Conservation (phyloP, 2,329 filamentous ascomycete species). For the Colletotrichum musae region DNA sequence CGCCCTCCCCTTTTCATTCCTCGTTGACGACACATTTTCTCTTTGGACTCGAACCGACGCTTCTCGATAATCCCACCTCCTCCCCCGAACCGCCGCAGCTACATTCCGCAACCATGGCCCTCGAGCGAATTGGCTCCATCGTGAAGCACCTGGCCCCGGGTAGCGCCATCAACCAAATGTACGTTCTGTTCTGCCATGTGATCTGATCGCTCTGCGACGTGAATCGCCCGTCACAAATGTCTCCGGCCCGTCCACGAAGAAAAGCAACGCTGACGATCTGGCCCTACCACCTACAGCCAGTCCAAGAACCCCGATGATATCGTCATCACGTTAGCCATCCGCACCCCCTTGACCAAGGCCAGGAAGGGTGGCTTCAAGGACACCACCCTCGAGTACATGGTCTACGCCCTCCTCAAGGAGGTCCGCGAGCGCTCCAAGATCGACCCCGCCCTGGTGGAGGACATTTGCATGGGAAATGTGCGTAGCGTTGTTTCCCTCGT, state of each 20-base stretch:
- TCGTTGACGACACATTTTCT: not conserved
- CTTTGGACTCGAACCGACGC: not conserved
- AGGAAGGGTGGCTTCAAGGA: conserved; percentile 97
- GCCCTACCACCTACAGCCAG: conserved; percentile 68
- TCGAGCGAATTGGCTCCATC: conserved; percentile 88
- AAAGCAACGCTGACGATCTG: conserved; percentile 38
- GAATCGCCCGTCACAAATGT: not conserved
- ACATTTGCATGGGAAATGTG: conserved; percentile 94
- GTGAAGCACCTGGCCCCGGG: conserved; percentile 87
- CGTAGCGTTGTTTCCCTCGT: conserved; percentile 47
- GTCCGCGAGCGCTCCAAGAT: conserved; percentile 80
- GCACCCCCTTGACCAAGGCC: conserved; percentile 90
- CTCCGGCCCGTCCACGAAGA: not conserved
- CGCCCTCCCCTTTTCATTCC: not conserved
- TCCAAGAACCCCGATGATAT: conserved; percentile 96
- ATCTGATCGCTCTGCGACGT: conserved; percentile 21
- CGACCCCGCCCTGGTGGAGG: conserved; percentile 86
- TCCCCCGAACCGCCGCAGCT: not conserved
- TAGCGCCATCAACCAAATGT: conserved; percentile 83
- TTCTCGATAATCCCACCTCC: not conserved
- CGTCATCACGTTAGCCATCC: conserved; percentile 92
- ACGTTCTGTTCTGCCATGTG: conserved; percentile 54
- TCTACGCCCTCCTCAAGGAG: conserved; percentile 87
- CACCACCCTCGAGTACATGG: conserved; percentile 87
- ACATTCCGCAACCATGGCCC: conserved; percentile 72